phyloP scores from a whole-genome alignment of 139 green algal genomes.

The Micromonas pusilla region DNA sequence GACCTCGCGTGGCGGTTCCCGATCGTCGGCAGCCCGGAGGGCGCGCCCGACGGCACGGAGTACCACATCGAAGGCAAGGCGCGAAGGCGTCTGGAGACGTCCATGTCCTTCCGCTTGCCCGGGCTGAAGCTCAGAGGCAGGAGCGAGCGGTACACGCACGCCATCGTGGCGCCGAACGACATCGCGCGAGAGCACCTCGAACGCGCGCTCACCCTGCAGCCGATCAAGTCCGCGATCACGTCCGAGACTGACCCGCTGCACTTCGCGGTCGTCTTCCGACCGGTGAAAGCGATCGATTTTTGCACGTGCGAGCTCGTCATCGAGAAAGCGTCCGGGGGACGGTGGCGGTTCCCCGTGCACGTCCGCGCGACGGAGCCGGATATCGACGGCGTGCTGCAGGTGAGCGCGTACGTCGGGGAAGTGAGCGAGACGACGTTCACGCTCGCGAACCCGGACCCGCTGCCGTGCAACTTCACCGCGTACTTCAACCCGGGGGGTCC shows the following conservation, averaged over 20 bases:
- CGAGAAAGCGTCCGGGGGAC: constrained; percentile 45
- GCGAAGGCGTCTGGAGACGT: constrained; percentile 31
- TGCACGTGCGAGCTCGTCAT: constrained; percentile 45
- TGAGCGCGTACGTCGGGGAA: constrained; percentile 45
- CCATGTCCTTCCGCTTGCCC: constrained; percentile 42
- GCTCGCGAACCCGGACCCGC: constrained; percentile 5
- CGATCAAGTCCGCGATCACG: constrained; percentile 1
- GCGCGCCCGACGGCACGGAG: neutral
- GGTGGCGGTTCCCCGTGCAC: constrained; percentile 56
- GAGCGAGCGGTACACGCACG: constrained; percentile 46
- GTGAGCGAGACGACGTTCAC: neutral
- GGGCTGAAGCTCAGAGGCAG: constrained; percentile 25
- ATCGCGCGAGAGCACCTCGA: constrained; percentile 28
- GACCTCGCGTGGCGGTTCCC: constrained; percentile 35
- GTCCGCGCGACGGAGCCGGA: constrained; percentile 43
- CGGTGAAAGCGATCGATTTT: constrained; percentile 36
- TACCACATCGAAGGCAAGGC: constrained; percentile 36
- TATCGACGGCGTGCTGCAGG: constrained; percentile 39
- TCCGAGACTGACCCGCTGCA: constrained; percentile 20
- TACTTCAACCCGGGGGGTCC: constrained; percentile 47
- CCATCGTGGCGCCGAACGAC: constrained; percentile 39
- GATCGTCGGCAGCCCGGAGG: constrained; percentile 32
- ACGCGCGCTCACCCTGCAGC: constrained; percentile 19
- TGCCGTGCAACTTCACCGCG: constrained; percentile 35
- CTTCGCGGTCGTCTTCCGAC: constrained; percentile 40